Conservation (phyloP, 495 filamentous ascomycete genomes). For the Hypoxylon perforatum region DNA sequence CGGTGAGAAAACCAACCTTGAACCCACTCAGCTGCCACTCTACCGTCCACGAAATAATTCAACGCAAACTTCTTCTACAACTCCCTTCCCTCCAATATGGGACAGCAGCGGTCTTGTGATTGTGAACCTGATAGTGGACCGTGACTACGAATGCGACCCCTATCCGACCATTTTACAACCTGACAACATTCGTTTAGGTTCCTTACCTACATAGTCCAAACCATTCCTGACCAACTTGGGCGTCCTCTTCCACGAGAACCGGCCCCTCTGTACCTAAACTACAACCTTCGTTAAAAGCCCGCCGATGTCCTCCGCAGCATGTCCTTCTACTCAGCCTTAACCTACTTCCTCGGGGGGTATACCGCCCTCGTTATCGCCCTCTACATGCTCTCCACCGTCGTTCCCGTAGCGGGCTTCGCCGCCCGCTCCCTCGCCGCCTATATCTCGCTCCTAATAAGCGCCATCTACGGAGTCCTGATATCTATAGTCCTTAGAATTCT, state of each 20-base stretch:
- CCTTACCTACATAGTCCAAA: neutral
- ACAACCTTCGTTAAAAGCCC: constrained; percentile 12
- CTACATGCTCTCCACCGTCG: constrained; percentile 64
- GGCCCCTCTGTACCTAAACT: neutral
- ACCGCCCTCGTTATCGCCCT: constrained; percentile 68
- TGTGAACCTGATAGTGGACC: constrained; percentile 21
- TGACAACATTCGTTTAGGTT: neutral
- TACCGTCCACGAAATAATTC: constrained; percentile 12
- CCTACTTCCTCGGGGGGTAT: constrained; percentile 67
- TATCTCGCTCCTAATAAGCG: constrained; percentile 70
- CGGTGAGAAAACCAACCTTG: constrained; percentile 32
- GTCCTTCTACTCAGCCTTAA: constrained; percentile 54
- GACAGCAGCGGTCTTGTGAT: constrained; percentile 35
- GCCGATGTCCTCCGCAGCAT: constrained; percentile 35
- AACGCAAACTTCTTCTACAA: constrained; percentile 2
- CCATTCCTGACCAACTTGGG: neutral
- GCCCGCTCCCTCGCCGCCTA: constrained; percentile 80
- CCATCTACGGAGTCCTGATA: constrained; percentile 80
- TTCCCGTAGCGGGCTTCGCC: constrained; percentile 71
- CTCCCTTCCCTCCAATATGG: constrained; percentile 18
- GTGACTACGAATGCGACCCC: constrained; percentile 15
- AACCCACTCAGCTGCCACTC: too few relatives aligned
- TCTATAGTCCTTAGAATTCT: constrained; percentile 76
- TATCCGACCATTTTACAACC: neutral
- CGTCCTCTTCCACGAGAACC: neutral